Percentiles rank a stretch among this genome's conserved stretches.
Conservation (phyloP, 2,329 filamentous ascomycete genomes). For the Xenoacremonium recifei region DNA sequence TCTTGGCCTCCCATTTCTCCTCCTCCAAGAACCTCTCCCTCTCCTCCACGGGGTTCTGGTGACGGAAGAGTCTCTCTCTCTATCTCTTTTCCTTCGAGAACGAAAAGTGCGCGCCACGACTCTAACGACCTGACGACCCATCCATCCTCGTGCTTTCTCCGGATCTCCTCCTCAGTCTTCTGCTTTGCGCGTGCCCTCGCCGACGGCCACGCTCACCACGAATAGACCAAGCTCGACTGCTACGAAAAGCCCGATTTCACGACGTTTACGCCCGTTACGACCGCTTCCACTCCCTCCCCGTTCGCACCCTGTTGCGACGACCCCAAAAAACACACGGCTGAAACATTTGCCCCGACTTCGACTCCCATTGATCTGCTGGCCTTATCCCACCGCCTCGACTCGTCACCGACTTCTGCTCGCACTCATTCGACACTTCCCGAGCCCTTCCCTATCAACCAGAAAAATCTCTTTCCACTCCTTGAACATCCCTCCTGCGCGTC, state of each 20-base stretch:
- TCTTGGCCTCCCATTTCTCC: no score
- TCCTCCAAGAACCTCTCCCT: background rate
- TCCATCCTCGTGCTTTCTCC: background rate
- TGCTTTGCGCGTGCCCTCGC: conserved; percentile 6
- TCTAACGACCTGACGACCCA: background rate
- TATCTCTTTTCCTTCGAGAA: background rate
- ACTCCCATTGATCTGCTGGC: no score
- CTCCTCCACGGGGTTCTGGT: background rate
- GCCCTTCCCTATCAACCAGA: no score
- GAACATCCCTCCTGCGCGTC: no score
- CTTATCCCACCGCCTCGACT: background rate
- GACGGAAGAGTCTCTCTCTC: background rate
- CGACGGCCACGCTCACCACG: conserved; percentile 14
- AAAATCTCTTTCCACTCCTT: no score
- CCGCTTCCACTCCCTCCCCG: conserved; percentile 11
- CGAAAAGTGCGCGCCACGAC: background rate
- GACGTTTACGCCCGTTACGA: conserved; percentile 29
- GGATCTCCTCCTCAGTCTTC: background rate
- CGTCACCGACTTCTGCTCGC: no score
- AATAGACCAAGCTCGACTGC: no score
- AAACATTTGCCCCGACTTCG: no score
- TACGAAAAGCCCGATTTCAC: conserved; percentile 17
- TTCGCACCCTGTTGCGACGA: conserved; percentile 1
- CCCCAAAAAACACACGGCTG: no score
- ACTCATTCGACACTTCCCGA: no score